Conservation (phyloP, 352 stramenopile species). For the Blastocystis sp. region DNA sequence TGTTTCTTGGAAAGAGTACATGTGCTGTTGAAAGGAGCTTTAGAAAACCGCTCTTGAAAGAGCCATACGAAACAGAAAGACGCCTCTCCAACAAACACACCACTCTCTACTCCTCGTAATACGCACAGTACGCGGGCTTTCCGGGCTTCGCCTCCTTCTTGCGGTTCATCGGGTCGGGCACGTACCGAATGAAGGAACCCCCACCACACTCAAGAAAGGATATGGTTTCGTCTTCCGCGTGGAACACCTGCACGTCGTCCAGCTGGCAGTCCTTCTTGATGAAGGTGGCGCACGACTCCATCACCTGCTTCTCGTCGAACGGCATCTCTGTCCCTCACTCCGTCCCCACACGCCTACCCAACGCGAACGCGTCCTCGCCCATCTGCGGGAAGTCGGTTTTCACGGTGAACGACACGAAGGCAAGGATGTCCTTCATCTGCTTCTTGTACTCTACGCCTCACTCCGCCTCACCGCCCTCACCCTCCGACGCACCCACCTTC, state of each 20-base stretch:
- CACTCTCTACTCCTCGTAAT: constrained; percentile 23
- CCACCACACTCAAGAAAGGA: constrained; percentile 1
- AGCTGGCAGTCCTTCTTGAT: constrained; percentile 67
- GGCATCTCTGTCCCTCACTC: constrained; percentile 49
- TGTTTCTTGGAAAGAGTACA: too few relatives aligned
- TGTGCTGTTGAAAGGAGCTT: too few relatives aligned
- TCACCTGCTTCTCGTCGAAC: constrained; percentile 71
- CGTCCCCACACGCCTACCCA: not conserved
- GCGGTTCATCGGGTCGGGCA: constrained; percentile 70
- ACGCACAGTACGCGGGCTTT: constrained; percentile 57
- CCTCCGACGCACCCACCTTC: constrained; percentile 28
- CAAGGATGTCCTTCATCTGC: constrained; percentile 73
- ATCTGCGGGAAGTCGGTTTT: constrained; percentile 74
- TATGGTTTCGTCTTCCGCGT: constrained; percentile 53
- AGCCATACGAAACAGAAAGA: not conserved
- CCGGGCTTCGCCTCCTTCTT: constrained; percentile 74
- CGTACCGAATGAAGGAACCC: not conserved
- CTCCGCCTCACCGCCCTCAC: not conserved
- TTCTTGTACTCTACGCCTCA: constrained; percentile 71
- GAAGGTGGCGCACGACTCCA: constrained; percentile 44
- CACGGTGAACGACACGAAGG: constrained; percentile 74
- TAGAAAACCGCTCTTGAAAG: not conserved
- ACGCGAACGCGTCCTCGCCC: constrained; percentile 70
- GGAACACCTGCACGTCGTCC: constrained; percentile 62
- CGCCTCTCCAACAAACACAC: constrained; percentile 57